A percentile compares a stretch with the other conserved stretches of the same genome.
phyloP scores from a whole-genome alignment of 169 alveolate species.

The Plasmodium relictum region DNA sequence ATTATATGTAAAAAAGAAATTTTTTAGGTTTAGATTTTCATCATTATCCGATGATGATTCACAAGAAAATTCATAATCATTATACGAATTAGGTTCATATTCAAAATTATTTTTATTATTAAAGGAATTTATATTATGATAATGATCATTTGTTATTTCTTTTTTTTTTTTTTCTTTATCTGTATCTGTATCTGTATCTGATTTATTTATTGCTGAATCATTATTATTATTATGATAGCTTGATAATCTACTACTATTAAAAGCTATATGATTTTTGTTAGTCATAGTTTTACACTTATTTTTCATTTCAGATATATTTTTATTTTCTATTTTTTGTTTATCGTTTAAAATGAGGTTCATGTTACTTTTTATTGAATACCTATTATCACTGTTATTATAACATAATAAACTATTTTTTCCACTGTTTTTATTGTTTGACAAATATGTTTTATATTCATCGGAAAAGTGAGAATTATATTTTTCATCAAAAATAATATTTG shows the following conservation, averaged over 20 bases:
- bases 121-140: background rate
- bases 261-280: background rate
- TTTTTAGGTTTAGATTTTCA: constrained; percentile 54
- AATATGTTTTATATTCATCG: constrained; percentile 30
- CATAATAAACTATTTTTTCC: too few species aligned
- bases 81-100: background rate
- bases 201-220: background rate
- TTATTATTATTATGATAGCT: background rate
- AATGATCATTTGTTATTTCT: background rate
- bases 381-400: background rate
- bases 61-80: constrained; percentile 14
- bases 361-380: background rate
- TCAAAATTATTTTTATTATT: background rate
- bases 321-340: constrained; percentile 13
- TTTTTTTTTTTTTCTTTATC: background rate
- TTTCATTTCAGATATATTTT: constrained; percentile 3
- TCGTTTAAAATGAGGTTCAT: background rate
- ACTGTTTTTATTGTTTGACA: constrained; percentile 8
- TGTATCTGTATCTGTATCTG: background rate
- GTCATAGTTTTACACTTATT: background rate
- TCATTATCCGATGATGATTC: constrained; percentile 67
- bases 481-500: constrained; percentile 19
- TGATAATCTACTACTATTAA: background rate
- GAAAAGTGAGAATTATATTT: constrained; percentile 17
- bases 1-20: constrained; percentile 53